phyloP scores from a whole-genome alignment of 495 filamentous ascomycete genomes.

The Aspergillus mulundensis region DNA sequence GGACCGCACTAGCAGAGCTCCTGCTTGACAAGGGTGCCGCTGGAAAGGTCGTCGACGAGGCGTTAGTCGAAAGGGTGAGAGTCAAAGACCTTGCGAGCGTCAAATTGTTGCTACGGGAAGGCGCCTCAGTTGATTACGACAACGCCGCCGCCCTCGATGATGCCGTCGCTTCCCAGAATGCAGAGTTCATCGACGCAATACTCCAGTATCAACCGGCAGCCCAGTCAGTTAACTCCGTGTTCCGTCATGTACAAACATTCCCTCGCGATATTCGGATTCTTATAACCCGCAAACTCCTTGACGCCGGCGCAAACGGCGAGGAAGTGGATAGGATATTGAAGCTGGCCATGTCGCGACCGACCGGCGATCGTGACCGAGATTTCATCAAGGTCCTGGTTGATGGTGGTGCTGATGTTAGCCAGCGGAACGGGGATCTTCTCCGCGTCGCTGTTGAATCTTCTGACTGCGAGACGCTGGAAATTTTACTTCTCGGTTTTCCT shows the following conservation, averaged over 20 bases:
- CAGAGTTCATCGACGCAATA: constrained; percentile 4
- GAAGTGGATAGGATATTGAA: constrained; percentile 5
- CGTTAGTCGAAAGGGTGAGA: constrained; percentile 5
- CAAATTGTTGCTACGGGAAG: neutral
- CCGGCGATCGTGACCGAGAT: neutral
- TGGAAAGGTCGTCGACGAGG: neutral
- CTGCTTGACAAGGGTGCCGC: constrained; percentile 5
- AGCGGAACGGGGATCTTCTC: constrained; percentile 1
- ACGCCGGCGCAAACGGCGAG: constrained; percentile 5
- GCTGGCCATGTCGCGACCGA: neutral
- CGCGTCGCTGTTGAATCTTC: neutral
- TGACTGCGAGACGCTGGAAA: neutral
- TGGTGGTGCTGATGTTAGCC: constrained; percentile 6
- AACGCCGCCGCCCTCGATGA: constrained; percentile 4
- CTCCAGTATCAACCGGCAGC: neutral
- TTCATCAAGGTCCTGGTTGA: constrained; percentile 6
- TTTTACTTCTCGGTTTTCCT: constrained; percentile 8
- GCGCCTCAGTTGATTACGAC: constrained; percentile 5
- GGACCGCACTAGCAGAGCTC: constrained; percentile 2
- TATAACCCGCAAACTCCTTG: constrained; percentile 4
- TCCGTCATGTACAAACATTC: neutral
- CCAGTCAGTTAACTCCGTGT: constrained; percentile 2
- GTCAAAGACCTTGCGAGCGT: constrained; percentile 4
- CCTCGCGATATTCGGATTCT: neutral
- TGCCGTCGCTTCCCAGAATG: neutral